Base-by-base conservation (phyloP, 495 filamentous ascomycete genomes). In the Parachaetomium inaequale region DNA sequence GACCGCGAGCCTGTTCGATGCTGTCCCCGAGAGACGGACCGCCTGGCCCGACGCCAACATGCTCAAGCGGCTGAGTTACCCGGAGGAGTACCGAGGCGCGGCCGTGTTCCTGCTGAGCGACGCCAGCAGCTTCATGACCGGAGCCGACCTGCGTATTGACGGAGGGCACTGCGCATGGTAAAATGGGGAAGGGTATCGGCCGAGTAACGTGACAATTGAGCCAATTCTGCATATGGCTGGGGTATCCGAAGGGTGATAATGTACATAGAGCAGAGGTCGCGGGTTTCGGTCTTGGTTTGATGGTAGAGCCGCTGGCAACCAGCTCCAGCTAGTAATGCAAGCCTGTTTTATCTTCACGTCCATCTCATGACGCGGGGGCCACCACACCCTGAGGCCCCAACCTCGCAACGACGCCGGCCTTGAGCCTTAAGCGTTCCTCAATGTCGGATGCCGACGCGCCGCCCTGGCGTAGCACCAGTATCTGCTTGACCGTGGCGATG, bases 11-110 rank as follows among this genome's bases (percentile, higher is more conserved):
- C 79, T 96, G 32, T 93, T 96, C 66, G 76, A 87, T 45, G 70
- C 87, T 55, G 90, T 80, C 67, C 90, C 91, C 7, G 91, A 96
- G 75, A 82, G 91, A 38, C 78, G 79, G 59, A 81, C 83, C 28
- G 85, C 88, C 53, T 97, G 93, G 93, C 85, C 89, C 47, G 87
- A 83, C 68, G 85, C 93, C 70, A 96, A 96, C 70, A 96, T 96
- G 93, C 81, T 97, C 43, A 85, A 86, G 51, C 83, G 87, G 57
- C 78, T 97, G 66, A 92, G 88, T 64, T 81, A 79, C 40, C 91
- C 92, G 7, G 81, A 89, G 63, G 92, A 97, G 67, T 96, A 92
- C 74, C 82, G 84, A 28, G 86, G 90, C 51, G 89, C 86, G 46
- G 87, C 87, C 0, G 84, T 92, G n/a, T 96, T 96, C 77, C 76